A percentile compares a stretch with the other conserved stretches of the same genome.
These are phyloP conservation scores for Lotus japonicus DNA, from an alignment of 306 rosid genomes.

Conservation along the genomic window DNA sequence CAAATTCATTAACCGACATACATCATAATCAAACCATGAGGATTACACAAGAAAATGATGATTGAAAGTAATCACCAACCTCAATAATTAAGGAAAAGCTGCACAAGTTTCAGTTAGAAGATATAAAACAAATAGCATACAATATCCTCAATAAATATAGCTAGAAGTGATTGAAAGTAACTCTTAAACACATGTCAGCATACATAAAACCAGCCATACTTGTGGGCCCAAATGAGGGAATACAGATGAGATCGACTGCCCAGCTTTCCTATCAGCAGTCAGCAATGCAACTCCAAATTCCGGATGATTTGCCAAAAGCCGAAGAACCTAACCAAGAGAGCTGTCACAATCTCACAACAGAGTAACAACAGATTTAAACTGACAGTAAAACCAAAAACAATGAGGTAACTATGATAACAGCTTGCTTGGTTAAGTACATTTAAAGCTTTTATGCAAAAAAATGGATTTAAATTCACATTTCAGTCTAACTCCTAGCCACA, in stretches of 20 bases:
- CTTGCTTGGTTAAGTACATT: not conserved
- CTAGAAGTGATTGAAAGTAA: not conserved
- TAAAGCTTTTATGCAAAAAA: not conserved
- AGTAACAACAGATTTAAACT: not conserved
- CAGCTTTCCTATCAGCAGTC: conserved; percentile 95
- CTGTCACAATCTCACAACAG: conserved; percentile 7
- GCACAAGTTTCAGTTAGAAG: not conserved
- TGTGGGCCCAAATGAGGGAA: conserved; percentile 74
- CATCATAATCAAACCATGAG: not conserved
- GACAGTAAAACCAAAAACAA: not conserved
- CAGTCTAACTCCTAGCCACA: conserved; percentile 4
- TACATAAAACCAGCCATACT: conserved; percentile 39
- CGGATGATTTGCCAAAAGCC: conserved; percentile 91
- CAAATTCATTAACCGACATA: not conserved
- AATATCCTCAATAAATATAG: not conserved
- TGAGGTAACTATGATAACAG: not conserved
- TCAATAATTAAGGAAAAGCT: not conserved
- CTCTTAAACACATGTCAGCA: not conserved
- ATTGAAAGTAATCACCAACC: not conserved
- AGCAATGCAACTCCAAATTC: conserved; percentile 61
- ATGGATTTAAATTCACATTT: not conserved
- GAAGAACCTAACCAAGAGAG: conserved; percentile 55
- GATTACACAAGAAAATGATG: conserved; percentile 18
- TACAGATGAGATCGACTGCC: conserved; percentile 75
- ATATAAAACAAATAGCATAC: conserved; percentile 3